Percentiles rank a stretch among this genome's conserved stretches.
Evolutionary conservation across 2,329 filamentous ascomycete species (phyloP).

Genomic region (Fusarium sulawesiense): DNA sequence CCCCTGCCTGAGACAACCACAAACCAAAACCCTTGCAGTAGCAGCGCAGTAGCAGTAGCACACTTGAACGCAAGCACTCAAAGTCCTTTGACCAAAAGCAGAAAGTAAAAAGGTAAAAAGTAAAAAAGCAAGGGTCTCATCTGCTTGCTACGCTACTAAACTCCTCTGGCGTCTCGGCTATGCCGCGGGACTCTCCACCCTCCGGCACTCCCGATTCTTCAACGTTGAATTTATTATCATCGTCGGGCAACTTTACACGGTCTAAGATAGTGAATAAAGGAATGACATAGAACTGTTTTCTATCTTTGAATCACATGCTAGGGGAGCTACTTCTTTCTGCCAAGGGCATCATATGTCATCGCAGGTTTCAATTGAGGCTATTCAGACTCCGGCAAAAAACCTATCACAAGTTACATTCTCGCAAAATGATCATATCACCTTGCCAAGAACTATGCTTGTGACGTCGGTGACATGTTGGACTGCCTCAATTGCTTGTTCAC

Average conservation of each 20-base stretch:
- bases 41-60: neutral
- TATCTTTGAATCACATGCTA: neutral
- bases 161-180: conserved; percentile 28
- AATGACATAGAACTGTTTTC: neutral
- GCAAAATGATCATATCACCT: neutral
- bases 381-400: neutral
- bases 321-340: neutral
- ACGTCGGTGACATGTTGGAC: neutral
- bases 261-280: neutral
- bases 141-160: conserved; percentile 17
- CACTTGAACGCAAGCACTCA: conserved; percentile 17
- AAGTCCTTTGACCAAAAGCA: neutral
- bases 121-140: conserved; percentile 12
- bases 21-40: conserved; percentile 19
- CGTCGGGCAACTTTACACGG: neutral
- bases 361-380: conserved; percentile 5
- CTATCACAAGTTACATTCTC: neutral
- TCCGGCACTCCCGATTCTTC: conserved; percentile 28
- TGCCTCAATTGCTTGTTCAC: neutral
- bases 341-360: neutral
- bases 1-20: conserved; percentile 4
- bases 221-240: neutral
- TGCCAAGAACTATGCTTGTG: neutral
- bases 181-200: conserved; percentile 25
- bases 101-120: neutral